Evolutionary conservation across 1,139 yeast species (phyloP), one percentile per base, ranked within the genome.

Genomic region (Blastobotrys niveus): DNA sequence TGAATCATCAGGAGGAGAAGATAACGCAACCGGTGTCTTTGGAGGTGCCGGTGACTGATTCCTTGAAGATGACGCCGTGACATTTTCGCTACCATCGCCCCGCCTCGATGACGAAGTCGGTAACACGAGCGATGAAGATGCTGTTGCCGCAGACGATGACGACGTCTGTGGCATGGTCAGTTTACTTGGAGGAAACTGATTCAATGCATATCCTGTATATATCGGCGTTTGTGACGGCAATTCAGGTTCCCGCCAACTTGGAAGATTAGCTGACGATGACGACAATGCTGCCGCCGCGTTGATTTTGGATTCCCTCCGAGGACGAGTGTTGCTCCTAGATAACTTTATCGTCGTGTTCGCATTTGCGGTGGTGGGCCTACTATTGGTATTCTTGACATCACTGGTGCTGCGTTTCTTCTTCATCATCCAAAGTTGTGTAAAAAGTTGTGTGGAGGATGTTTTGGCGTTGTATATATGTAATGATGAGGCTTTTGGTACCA

Each of bases 201-300:
- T 87, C 42, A 84, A 62, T 2, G 89, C 82, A 33, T 75, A 68
- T 1, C 94, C 94, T 0, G 88, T 80, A 39, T 76, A 75, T 21
- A 70, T 66, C 2, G 82, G 76, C 15, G 59, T 60, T 0, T 80
- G 77, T 19, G 67, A 70, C 0, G 80, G 75, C 29, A 73, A 61
- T 8, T 70, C 71, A 0, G 91, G 89, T 58, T 83, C 91, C 12
- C 66, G 61, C 66, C 82, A 68, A 12, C 14, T 30, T 30, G 5
- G 17, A 18, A 14, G 15, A 17, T 34, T 34, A 3, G 22, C 10
- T 21, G 37, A 34, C 4, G 35, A 32, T 17, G 35, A 32, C n/a
- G n/a, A n/a, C n/a, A n/a, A n/a, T n/a, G n/a, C n/a, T n/a, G n/a
- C n/a, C n/a, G n/a, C n/a, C n/a, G n/a, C n/a, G n/a, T n/a, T n/a